Evolutionary conservation across 2,329 filamentous ascomycete genomes (phyloP).

Genomic region (Paecilomyces variotii): DNA sequence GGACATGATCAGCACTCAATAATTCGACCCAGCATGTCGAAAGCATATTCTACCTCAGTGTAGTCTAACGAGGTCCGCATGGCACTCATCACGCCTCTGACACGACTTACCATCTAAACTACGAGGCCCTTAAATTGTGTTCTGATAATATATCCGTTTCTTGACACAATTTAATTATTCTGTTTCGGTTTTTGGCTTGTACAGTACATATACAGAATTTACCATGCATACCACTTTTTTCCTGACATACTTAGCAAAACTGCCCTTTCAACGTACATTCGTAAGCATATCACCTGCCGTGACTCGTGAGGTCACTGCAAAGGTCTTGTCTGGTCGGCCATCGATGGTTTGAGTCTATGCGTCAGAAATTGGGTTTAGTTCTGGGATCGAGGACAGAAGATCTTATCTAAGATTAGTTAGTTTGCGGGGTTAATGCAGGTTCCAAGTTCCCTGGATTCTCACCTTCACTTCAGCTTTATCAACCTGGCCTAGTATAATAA

Average conservation of each 20-base stretch:
- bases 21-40: background rate
- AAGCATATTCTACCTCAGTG: background rate
- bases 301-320: background rate
- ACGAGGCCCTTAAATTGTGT: background rate
- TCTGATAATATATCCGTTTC: background rate
- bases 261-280: background rate
- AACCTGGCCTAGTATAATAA: background rate
- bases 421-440: background rate
- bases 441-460: background rate
- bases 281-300: background rate
- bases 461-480: background rate
- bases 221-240: background rate
- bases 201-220: background rate
- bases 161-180: background rate
- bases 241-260: background rate
- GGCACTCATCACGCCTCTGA: background rate
- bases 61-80: background rate
- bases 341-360: background rate
- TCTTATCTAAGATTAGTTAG: background rate
- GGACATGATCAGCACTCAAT: slow-evolving; percentile 6
- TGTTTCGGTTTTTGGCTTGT: background rate
- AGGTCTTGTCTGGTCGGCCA: background rate
- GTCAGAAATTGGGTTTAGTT: background rate
- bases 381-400: background rate
- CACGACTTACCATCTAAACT: background rate